Evolutionary conservation across 2,329 filamentous ascomycete species (phyloP).

Genomic region (Ophiostoma triangulosporum): DNA sequence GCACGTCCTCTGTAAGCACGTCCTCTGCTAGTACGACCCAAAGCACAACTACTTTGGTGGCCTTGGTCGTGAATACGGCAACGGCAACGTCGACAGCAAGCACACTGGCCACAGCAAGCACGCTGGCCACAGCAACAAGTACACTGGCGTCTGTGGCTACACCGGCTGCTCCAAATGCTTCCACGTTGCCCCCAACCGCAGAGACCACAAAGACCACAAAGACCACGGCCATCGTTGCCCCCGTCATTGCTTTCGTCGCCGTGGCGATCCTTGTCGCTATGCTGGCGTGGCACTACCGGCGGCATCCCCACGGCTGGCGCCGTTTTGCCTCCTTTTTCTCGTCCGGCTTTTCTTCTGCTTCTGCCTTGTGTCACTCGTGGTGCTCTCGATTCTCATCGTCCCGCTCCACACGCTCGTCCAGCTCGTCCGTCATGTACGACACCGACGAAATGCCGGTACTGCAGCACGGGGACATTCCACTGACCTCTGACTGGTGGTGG

Average conservation of each 20-base stretch:
- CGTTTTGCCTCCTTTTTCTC: not conserved
- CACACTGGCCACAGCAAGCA: not conserved
- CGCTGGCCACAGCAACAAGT: not conserved
- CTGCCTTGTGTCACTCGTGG: too few species aligned
- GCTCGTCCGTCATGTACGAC: not conserved
- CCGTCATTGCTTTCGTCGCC: not conserved
- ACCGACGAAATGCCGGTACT: conserved; percentile 6
- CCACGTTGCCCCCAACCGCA: too few species aligned
- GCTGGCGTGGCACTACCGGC: not conserved
- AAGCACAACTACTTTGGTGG: too few species aligned
- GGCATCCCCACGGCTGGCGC: not conserved
- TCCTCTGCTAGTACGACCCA: too few species aligned
- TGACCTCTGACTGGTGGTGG: not conserved
- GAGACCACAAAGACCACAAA: too few species aligned
- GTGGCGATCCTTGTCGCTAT: not conserved
- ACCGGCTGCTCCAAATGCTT: not conserved
- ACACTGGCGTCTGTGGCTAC: not conserved
- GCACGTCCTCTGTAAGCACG: too few species aligned
- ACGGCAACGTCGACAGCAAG: too few species aligned
- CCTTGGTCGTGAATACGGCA: too few species aligned
- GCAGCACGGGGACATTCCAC: not conserved
- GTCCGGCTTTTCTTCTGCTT: not conserved
- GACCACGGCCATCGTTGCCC: not conserved
- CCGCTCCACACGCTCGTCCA: not conserved
- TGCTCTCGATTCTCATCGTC: not conserved